Evolutionary conservation across 1,284 basidiomycete species (phyloP).

Genomic region (Fomitopsis pinicola): DNA sequence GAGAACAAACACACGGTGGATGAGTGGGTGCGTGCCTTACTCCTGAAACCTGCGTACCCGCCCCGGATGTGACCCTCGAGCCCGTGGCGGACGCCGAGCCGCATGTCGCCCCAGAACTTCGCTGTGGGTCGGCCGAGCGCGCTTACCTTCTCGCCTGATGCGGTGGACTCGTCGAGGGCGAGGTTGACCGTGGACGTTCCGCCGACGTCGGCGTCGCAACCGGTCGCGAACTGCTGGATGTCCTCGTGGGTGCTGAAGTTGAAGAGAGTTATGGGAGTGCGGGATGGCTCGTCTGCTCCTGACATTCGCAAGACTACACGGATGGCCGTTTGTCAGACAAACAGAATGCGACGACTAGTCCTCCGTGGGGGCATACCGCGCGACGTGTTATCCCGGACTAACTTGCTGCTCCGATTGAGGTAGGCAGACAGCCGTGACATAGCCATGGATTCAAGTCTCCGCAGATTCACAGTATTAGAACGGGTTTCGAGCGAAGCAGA

Average conservation of each 20-base stretch:
- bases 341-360: neutral
- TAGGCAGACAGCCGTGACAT: conserved; percentile 33
- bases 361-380: conserved; percentile 21
- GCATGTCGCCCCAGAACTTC: conserved; percentile 76
- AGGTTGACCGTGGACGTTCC: conserved; percentile 75
- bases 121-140: conserved; percentile 37
- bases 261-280: conserved; percentile 57
- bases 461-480: neutral
- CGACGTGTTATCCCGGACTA: conserved; percentile 30
- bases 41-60: conserved; percentile 85
- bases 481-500: neutral
- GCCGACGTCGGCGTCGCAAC: conserved; percentile 83
- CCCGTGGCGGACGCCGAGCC: conserved; percentile 56
- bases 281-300: conserved; percentile 57
- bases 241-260: conserved; percentile 57
- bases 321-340: neutral
- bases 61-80: conserved; percentile 59
- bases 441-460: neutral
- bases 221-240: conserved; percentile 61
- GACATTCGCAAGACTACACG: conserved; percentile 65
- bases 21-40: conserved; percentile 47
- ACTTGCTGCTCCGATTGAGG: conserved; percentile 28
- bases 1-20: conserved; percentile 4
- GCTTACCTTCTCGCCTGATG: conserved; percentile 31
- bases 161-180: conserved; percentile 48